Percentiles rank a stretch among this genome's conserved stretches.
Conservation (phyloP, 2,329 filamentous ascomycete genomes). For the Talaromyces marneffei region DNA sequence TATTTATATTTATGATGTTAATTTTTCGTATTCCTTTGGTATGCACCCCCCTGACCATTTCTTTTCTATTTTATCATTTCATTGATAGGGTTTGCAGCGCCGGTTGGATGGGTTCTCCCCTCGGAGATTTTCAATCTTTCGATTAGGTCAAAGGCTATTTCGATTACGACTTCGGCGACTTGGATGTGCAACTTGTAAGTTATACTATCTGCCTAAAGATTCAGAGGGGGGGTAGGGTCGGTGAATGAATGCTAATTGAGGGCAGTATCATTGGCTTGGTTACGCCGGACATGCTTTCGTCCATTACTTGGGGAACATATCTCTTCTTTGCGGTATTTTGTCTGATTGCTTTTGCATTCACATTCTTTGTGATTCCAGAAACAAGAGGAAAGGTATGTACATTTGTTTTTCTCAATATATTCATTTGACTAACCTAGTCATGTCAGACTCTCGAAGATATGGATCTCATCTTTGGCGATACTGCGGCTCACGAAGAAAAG, state of each 20-base stretch:
- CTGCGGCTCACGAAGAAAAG: slow-evolving; percentile 33
- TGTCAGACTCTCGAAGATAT: slow-evolving; percentile 50
- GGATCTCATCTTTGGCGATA: slow-evolving; percentile 44
- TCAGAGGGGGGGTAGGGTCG: too few species aligned
- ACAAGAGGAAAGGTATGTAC: slow-evolving; percentile 30
- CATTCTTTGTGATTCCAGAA: slow-evolving; percentile 32
- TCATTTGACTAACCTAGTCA: background rate
- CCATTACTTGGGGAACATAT: slow-evolving; percentile 35
- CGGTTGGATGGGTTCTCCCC: slow-evolving; percentile 36
- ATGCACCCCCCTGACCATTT: slow-evolving; percentile 1
- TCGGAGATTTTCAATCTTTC: slow-evolving; percentile 37
- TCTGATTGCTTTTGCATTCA: slow-evolving; percentile 30
- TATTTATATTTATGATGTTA: slow-evolving; percentile 35
- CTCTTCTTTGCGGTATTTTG: slow-evolving; percentile 37
- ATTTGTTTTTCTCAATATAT: background rate
- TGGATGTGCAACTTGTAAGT: slow-evolving; percentile 38
- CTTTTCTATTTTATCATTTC: background rate
- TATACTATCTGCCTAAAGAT: too few species aligned
- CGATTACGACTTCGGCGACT: slow-evolving; percentile 34
- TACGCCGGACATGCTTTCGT: slow-evolving; percentile 34
- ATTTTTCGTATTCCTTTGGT: slow-evolving; percentile 37
- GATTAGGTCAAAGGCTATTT: slow-evolving; percentile 34
- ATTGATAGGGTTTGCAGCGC: slow-evolving; percentile 20
- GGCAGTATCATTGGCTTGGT: slow-evolving; percentile 30
- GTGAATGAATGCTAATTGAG: background rate